Conservation (phyloP, 2,329 filamentous ascomycete species). For the Reticulascus tulasneorum region DNA sequence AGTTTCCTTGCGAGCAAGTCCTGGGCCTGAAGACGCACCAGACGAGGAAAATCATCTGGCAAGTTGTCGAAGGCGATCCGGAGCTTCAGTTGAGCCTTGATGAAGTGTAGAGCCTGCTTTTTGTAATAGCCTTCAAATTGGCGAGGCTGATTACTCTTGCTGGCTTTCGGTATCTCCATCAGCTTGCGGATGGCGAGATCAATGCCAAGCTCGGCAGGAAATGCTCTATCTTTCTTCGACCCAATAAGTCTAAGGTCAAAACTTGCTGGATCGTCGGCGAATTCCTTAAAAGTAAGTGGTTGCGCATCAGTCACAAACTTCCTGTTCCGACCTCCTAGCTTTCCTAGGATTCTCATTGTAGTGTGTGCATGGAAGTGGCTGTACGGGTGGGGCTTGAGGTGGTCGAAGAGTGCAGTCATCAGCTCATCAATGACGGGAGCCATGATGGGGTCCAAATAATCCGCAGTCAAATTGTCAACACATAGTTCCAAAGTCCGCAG, state of each 20-base stretch:
- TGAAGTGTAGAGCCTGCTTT: constrained; percentile 82
- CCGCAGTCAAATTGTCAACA: constrained; percentile 95
- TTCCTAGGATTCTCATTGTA: constrained; percentile 94
- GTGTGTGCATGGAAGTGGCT: constrained; percentile 98
- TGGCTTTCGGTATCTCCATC: constrained; percentile 69
- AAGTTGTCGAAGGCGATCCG: constrained; percentile 83
- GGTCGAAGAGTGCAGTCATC: constrained; percentile 96
- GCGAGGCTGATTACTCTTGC: constrained; percentile 49
- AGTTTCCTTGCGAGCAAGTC: constrained; percentile 73
- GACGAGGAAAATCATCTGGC: constrained; percentile 81
- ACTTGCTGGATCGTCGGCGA: constrained; percentile 81
- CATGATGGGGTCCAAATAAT: constrained; percentile 99
- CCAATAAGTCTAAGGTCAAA: constrained; percentile 88
- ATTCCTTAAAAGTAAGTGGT: constrained; percentile 76
- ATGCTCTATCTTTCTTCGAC: constrained; percentile 81
- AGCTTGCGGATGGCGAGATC: constrained; percentile 87
- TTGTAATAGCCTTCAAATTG: constrained; percentile 82
- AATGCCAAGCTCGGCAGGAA: constrained; percentile 80
- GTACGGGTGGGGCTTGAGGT: constrained; percentile 88
- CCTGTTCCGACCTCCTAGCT: constrained; percentile 89
- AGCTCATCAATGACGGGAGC: constrained; percentile 97
- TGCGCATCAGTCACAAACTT: constrained; percentile 92
- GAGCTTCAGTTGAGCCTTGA: constrained; percentile 86
- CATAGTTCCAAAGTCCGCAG: constrained; percentile 91
- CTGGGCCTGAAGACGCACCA: constrained; percentile 84